Evolutionary conservation across 305 asterid genomes (phyloP).

Genomic region (Rubia tinctorum): DNA sequence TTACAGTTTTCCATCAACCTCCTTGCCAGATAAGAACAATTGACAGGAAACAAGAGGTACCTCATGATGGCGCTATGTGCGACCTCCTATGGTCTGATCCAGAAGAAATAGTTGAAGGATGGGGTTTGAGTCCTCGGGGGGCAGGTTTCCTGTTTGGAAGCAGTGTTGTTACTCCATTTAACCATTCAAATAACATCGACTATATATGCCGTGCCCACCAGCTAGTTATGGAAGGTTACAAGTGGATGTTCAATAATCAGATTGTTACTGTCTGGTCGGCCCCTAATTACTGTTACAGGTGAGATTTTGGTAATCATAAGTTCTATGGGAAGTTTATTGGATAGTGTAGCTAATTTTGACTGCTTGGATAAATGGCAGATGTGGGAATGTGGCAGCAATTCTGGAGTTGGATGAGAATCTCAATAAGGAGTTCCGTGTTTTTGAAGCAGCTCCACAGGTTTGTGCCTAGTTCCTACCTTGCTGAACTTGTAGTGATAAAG

Average conservation of each 20-base stretch:
- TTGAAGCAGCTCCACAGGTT: slow-evolving; percentile 97
- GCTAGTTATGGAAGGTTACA: slow-evolving; percentile 97
- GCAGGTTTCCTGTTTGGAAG: slow-evolving; percentile 97
- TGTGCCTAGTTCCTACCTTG: slow-evolving; percentile 26
- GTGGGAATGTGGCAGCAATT: slow-evolving; percentile 97
- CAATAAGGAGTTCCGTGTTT: slow-evolving; percentile 70
- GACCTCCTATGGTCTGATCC: slow-evolving; percentile 99
- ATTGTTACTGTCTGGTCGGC: slow-evolving; percentile 99
- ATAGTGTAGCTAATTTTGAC: not conserved
- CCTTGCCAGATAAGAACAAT: slow-evolving; percentile 68
- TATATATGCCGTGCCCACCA: slow-evolving; percentile 98
- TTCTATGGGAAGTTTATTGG: not conserved
- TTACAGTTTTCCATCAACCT: slow-evolving; percentile 1
- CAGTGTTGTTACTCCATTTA: slow-evolving; percentile 79
- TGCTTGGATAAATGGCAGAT: slow-evolving; percentile 44
- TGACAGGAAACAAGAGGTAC: slow-evolving; percentile 98
- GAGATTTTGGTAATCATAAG: slow-evolving; percentile 3
- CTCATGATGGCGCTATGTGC: slow-evolving; percentile 99
- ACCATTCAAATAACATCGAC: slow-evolving; percentile 83
- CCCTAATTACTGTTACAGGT: slow-evolving; percentile 98
- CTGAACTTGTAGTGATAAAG: not conserved
- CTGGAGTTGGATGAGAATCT: slow-evolving; percentile 90
- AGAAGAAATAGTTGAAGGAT: slow-evolving; percentile 91
- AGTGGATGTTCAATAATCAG: slow-evolving; percentile 95
- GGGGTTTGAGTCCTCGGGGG: slow-evolving; percentile 99